Percentiles rank a stretch among this genome's conserved stretches.
Conservation (phyloP, 352 stramenopile genomes). For the Vaucheria bursata region DNA sequence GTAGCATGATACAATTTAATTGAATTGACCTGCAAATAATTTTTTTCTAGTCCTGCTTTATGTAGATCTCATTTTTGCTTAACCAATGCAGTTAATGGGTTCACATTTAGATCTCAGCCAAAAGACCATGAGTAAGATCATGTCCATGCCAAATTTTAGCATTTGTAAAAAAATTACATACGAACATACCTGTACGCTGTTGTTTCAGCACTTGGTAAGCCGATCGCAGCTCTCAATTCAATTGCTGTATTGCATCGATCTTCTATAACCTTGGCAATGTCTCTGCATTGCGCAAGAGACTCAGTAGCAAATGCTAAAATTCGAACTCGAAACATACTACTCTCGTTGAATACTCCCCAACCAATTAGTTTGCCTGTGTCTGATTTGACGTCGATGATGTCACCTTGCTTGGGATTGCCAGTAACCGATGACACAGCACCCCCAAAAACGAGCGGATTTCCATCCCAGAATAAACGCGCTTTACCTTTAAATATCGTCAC, state of each 20-base stretch:
- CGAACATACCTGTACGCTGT: slow-evolving; percentile 49
- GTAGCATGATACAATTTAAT: too few relatives aligned
- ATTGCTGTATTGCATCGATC: slow-evolving; percentile 21
- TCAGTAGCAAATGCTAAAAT: slow-evolving; percentile 50
- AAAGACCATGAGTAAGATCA: too few relatives aligned
- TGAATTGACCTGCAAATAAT: too few relatives aligned
- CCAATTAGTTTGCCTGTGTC: slow-evolving; percentile 50
- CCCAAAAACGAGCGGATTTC: slow-evolving; percentile 61
- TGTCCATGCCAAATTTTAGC: too few relatives aligned
- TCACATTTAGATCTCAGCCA: too few relatives aligned
- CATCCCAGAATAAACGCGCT: slow-evolving; percentile 53
- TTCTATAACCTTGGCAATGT: slow-evolving; percentile 31
- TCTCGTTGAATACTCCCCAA: slow-evolving; percentile 55
- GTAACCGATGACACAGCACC: slow-evolving; percentile 52
- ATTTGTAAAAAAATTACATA: not conserved
- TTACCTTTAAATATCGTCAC: slow-evolving; percentile 20
- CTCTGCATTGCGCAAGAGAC: slow-evolving; percentile 5
- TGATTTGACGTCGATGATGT: slow-evolving; percentile 51
- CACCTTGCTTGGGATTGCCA: slow-evolving; percentile 26
- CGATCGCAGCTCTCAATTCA: slow-evolving; percentile 21
- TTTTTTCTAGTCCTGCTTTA: too few relatives aligned
- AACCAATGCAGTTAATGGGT: too few relatives aligned
- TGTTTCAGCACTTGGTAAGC: slow-evolving; percentile 49
- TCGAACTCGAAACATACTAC: slow-evolving; percentile 62
- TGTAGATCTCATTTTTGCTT: too few relatives aligned